These are phyloP conservation scores for Sparassis latifolia DNA, from an alignment of 1,284 basidiomycete genomes.

Conservation along the genomic window DNA sequence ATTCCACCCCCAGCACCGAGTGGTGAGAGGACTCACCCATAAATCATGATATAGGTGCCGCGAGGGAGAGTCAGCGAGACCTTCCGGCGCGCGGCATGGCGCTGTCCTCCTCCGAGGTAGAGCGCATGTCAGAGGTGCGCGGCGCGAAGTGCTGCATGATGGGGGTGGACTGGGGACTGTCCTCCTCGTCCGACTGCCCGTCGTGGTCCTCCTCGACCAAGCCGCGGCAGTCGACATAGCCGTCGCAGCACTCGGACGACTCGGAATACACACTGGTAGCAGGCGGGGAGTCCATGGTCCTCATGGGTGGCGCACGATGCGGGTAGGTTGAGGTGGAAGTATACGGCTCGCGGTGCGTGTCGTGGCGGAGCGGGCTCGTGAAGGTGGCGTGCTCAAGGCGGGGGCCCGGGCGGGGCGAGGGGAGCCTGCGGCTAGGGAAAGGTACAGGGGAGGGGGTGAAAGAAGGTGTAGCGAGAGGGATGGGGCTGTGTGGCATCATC, in stretches of 20 bases:
- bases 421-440: constrained; percentile 16
- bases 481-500: constrained; percentile 32
- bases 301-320: no score
- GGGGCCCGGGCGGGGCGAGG: constrained; percentile 17
- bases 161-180: not conserved
- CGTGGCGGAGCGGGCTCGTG: constrained; percentile 13
- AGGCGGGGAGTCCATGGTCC: no score
- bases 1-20: no score
- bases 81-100: no score
- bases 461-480: constrained; percentile 19
- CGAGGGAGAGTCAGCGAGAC: no score
- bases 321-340: no score
- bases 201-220: constrained; percentile 33
- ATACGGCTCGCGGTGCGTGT: constrained; percentile 5
- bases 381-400: constrained; percentile 20
- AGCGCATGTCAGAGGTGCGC: constrained; percentile 23
- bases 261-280: not conserved
- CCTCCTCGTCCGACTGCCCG: constrained; percentile 12
- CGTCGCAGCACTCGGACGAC: constrained; percentile 35
- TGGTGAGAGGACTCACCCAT: no score
- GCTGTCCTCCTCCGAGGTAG: constrained; percentile 6
- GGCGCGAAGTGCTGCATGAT: constrained; percentile 11
- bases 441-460: constrained; percentile 20
- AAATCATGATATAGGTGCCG: no score
- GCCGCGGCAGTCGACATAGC: constrained; percentile 42